A percentile compares a stretch with the other conserved stretches of the same genome.
Evolutionary conservation across 2,329 filamentous ascomycete species (phyloP).

Genomic region (Epichloe sp.): DNA sequence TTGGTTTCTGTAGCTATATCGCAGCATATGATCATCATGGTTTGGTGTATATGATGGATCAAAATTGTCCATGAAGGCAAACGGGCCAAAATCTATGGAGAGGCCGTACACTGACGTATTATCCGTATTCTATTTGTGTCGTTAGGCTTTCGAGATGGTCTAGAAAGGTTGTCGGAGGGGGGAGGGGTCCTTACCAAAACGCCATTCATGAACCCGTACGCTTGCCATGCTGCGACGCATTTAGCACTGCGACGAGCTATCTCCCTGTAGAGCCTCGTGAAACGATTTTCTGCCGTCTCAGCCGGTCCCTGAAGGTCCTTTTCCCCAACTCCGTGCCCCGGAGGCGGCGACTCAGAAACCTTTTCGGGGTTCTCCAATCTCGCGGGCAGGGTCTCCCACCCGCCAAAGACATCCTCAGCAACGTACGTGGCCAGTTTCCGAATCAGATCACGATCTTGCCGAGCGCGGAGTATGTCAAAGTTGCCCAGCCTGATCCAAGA

Average conservation of each 20-base stretch:
- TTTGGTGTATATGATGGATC: slow-evolving; percentile 92
- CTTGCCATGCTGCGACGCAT: slow-evolving; percentile 89
- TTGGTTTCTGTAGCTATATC: slow-evolving; percentile 90
- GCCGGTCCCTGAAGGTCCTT: slow-evolving; percentile 53
- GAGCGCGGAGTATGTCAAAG: slow-evolving; percentile 78
- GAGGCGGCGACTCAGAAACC: slow-evolving; percentile 27
- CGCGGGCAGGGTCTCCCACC: slow-evolving; percentile 73
- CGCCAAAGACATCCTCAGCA: slow-evolving; percentile 74
- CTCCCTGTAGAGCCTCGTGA: slow-evolving; percentile 74
- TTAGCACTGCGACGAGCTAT: slow-evolving; percentile 73
- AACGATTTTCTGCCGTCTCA: slow-evolving; percentile 69
- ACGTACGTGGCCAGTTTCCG: slow-evolving; percentile 68
- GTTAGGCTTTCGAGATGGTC: slow-evolving; percentile 10
- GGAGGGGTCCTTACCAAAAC: slow-evolving; percentile 42
- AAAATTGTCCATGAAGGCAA: slow-evolving; percentile 96
- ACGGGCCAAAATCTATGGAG: slow-evolving; percentile 89
- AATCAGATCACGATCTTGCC: slow-evolving; percentile 65
- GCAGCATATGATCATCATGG: slow-evolving; percentile 77
- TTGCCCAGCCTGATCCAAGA: slow-evolving; percentile 89
- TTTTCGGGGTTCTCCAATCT: slow-evolving; percentile 39
- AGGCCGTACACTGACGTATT: slow-evolving; percentile 87
- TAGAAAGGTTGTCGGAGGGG: not conserved
- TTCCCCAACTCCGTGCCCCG: slow-evolving; percentile 38
- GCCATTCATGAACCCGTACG: slow-evolving; percentile 98
- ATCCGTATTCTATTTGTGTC: slow-evolving; percentile 58